phyloP scores from a whole-genome alignment of 1,284 basidiomycete species.

The Cutaneotrichosporon cutaneum region DNA sequence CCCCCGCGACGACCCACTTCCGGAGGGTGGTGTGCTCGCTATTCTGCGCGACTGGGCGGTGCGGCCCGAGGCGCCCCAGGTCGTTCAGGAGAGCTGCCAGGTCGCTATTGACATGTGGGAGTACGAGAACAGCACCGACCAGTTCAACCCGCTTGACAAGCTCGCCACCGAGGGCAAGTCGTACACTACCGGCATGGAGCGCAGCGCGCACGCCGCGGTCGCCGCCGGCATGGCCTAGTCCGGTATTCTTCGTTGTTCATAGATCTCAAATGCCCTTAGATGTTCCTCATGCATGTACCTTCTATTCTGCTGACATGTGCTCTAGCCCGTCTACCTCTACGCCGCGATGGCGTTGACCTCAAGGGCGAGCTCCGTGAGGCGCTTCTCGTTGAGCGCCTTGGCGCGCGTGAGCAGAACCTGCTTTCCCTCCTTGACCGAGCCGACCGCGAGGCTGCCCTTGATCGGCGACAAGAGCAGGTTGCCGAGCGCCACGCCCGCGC shows the following conservation, averaged over 20 bases:
- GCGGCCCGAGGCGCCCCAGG: constrained; percentile 73
- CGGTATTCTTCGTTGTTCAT: neutral
- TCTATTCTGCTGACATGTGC: neutral
- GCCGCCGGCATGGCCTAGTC: constrained; percentile 32
- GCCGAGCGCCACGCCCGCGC: constrained; percentile 79
- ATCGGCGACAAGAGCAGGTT: constrained; percentile 60
- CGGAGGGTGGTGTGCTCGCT: constrained; percentile 65
- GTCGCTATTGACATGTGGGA: constrained; percentile 98
- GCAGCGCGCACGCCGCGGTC: constrained; percentile 44
- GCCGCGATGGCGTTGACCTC: constrained; percentile 39
- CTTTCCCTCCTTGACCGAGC: constrained; percentile 42
- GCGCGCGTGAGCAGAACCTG: constrained; percentile 35
- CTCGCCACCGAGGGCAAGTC: constrained; percentile 36
- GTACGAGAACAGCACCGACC: constrained; percentile 79
- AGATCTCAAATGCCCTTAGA: constrained; percentile 10
- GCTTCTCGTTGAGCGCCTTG: constrained; percentile 44
- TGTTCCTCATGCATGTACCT: constrained; percentile 24
- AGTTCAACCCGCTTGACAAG: constrained; percentile 79
- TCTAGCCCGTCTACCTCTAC: constrained; percentile 5
- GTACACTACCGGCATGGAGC: constrained; percentile 52
- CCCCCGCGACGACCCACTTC: constrained; percentile 38
- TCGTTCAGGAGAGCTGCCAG: constrained; percentile 94
- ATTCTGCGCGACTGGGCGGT: constrained; percentile 82
- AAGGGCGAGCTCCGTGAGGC: constrained; percentile 47
- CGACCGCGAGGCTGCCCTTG: constrained; percentile 42